Evolutionary conservation across 805 yeast species (phyloP).

Genomic region (Naumovozyma baii): DNA sequence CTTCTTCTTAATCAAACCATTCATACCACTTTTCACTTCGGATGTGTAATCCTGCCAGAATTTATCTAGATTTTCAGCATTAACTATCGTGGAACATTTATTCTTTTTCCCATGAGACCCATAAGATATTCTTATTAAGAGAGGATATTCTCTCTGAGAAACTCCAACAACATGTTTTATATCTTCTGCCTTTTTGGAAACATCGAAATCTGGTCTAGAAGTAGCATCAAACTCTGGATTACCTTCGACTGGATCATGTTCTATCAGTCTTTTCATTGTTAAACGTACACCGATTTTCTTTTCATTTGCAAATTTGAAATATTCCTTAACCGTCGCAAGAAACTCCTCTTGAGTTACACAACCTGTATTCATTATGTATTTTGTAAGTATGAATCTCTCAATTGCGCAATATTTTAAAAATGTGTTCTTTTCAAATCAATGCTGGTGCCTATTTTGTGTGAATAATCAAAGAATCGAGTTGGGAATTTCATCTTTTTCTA

Average conservation of each 20-base stretch:
- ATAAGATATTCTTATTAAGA: conserved; percentile 51
- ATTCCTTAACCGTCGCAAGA: conserved; percentile 15
- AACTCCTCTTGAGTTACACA: conserved; percentile 15
- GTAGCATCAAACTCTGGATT: conserved; percentile 44
- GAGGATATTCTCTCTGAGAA: conserved; percentile 39
- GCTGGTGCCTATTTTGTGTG: too few species aligned
- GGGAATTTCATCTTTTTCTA: neutral
- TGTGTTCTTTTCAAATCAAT: too few species aligned
- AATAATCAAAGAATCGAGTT: too few species aligned
- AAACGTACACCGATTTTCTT: conserved; percentile 21
- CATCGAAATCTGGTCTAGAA: conserved; percentile 28
- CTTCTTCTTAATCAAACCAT: conserved; percentile 73
- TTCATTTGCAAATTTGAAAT: conserved; percentile 21
- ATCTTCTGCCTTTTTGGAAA: conserved; percentile 19
- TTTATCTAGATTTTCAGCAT: conserved; percentile 45
- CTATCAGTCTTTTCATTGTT: conserved; percentile 23
- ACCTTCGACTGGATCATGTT: conserved; percentile 24
- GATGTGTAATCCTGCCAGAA: conserved; percentile 75
- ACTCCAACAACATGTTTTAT: conserved; percentile 9
- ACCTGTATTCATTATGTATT: conserved; percentile 6
- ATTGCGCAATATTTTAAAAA: too few species aligned
- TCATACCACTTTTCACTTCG: conserved; percentile 58
- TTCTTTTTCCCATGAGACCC: conserved; percentile 31
- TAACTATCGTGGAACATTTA: conserved; percentile 69
- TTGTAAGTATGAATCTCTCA: conserved; percentile 3